Conservation (phyloP, 2,329 filamentous ascomycete genomes). For the Exophiala xenobiotica region DNA sequence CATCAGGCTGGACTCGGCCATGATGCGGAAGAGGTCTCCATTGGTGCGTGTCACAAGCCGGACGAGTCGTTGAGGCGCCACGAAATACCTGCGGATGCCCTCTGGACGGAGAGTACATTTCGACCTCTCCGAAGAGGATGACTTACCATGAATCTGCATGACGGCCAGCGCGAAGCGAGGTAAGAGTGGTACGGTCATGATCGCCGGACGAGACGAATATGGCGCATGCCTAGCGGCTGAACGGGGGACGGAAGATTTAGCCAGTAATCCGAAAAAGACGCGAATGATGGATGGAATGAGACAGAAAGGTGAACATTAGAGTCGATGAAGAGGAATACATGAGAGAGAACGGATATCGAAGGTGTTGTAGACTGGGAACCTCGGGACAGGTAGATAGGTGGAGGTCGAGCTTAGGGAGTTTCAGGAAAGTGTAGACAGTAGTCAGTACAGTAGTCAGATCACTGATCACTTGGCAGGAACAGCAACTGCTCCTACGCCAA, state of each 20-base stretch:
- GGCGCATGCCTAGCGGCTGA: slow-evolving; percentile 8
- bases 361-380: not conserved
- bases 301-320: not conserved
- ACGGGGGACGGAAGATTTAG: not conserved
- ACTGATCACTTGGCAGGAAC: too few relatives aligned
- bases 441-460: too few relatives aligned
- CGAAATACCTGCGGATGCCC: not conserved
- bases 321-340: not conserved
- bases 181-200: not conserved
- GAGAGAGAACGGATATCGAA: not conserved
- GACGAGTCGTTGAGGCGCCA: not conserved
- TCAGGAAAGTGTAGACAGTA: too few relatives aligned
- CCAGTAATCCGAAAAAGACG: slow-evolving; percentile 5
- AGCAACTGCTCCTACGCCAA: too few relatives aligned
- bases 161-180: not conserved
- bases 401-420: too few relatives aligned
- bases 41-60: not conserved
- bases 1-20: not conserved
- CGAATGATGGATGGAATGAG: not conserved
- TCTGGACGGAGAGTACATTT: not conserved
- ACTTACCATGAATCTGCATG: not conserved
- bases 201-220: slow-evolving; percentile 2
- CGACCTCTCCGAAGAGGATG: not conserved
- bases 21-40: not conserved
- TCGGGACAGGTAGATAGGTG: too few relatives aligned